Conservation (phyloP, 139 green algal species). For the Ulvella scutata region DNA sequence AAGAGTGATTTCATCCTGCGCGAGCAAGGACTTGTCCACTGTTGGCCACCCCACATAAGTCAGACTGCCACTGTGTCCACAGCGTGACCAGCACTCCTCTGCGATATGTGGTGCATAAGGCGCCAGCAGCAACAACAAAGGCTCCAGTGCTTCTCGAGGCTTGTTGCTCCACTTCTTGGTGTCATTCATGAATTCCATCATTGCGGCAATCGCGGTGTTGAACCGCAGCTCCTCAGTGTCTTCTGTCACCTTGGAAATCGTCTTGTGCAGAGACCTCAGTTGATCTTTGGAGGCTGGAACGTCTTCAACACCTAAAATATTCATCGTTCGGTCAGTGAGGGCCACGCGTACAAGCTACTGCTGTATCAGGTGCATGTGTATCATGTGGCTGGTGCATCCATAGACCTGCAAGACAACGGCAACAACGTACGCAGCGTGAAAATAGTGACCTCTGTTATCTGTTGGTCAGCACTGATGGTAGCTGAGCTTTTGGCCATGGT, state of each 20-base stretch:
- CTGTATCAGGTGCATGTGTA: too few relatives aligned
- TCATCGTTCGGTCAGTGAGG: not conserved
- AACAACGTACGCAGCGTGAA: too few relatives aligned
- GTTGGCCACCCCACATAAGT: slow-evolving; percentile 73
- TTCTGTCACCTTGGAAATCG: slow-evolving; percentile 85
- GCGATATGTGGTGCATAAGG: slow-evolving; percentile 91
- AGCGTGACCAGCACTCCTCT: slow-evolving; percentile 71
- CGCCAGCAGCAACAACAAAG: slow-evolving; percentile 81
- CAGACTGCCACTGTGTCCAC: slow-evolving; percentile 46
- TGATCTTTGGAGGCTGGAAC: slow-evolving; percentile 57
- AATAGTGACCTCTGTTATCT: too few relatives aligned
- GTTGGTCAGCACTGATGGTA: too few relatives aligned
- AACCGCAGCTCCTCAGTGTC: slow-evolving; percentile 94
- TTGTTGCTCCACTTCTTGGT: slow-evolving; percentile 63
- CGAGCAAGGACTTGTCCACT: slow-evolving; percentile 55
- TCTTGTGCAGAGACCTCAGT: slow-evolving; percentile 61
- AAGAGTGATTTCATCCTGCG: slow-evolving; percentile 63
- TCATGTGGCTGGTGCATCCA: too few relatives aligned
- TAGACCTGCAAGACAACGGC: too few relatives aligned
- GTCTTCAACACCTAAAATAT: slow-evolving; percentile 19
- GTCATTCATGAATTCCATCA: slow-evolving; percentile 99
- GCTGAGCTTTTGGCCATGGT: too few relatives aligned
- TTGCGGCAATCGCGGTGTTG: slow-evolving; percentile 93
- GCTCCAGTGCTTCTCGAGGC: slow-evolving; percentile 45
- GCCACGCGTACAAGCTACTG: too few relatives aligned